Base-by-base conservation (phyloP, 2,329 filamentous ascomycete species). In the Didymella sp. region DNA sequence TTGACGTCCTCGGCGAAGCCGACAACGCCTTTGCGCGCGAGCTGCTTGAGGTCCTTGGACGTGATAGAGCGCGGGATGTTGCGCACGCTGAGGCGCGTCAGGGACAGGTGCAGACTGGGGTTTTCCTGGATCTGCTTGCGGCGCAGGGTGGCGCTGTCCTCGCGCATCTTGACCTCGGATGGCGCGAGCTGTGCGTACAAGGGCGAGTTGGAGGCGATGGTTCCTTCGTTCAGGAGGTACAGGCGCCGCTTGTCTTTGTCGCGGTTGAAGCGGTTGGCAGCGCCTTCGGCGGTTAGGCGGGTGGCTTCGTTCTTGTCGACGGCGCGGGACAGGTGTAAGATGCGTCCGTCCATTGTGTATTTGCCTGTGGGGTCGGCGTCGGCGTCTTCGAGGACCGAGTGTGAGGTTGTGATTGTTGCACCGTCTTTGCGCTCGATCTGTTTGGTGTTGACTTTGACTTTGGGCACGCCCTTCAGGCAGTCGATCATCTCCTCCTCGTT, bases 1-100 rank as follows among this genome's bases (percentile, higher is more conserved):
- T 93, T 96, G 63, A 94, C 92, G 69, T 99, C 95, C 59, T 84
- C 89, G 37, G 95, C 93, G 70, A 99, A 99, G 0, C 92, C 93
- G 45, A 98, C 95, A 12, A 97, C 86, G n/a, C 91, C 95, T 75
- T 95, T 86, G 63, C 95, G 87, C 11, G 95, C 95, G 42, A 99
- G 84, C 38, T 91, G 89, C 76, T 99, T 99, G 47, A 99, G 83
- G 51, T 91, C 90, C 76, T 96, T 98, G 22, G 91, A 90, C 22
- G 85, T 88, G 62, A 97, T 82, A 71, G 89, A 87, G 61, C 90
- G 87, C 2, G 95, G 95, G 5, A 99, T 84, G 73, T 99, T 99
- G 66, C 95, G 91, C 53, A 99, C 81, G 1, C 94, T 94, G 28
- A 99, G 85, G 69, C 95, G 90, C 7, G 92, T 96, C 48, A 99